Base-by-base conservation (phyloP, 2,329 filamentous ascomycete genomes). In the Coleophoma cylindrospora region DNA sequence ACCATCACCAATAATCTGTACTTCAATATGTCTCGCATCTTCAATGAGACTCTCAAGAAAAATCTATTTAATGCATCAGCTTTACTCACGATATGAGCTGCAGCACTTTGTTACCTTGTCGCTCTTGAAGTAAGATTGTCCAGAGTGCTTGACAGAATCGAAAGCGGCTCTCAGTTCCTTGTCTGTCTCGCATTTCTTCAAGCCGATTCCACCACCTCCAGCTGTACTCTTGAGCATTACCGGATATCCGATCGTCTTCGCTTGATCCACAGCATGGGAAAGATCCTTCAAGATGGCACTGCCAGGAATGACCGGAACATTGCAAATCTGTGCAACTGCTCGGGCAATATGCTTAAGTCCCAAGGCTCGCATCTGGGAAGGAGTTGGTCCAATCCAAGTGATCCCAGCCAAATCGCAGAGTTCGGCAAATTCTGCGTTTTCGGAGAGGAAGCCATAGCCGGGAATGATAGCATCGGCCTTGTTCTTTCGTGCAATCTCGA, bases 361-460 rank as follows among this genome's bases (percentile, higher is more conserved):
- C 4, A 73, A 54, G 17, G 62, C 60, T 3, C 59, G 55, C 59
- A 72, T 72, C 13, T 68, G 64, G 8, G 72, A 64, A 0, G 79
- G 69, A 9, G 70, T 73, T 2, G 83, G 83, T 0, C 83, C 83
- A 13, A 80, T 73, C 70, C 79, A 86, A 2, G 69, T 67, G 50
- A 86, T 69, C 0, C 80, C 83, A 1, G 74, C 75, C 9, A 72
- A 66, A 19, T 70, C 64, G 1, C 83, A 78, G 0, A 69, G 66
- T 17, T 69, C 63, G 1, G 83, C 82, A 59, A 87, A 86, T 9
- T 78, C 72, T 3, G 79, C 73, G 58, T 84, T 84, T 51, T 87
- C 83, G 0, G 77, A 78, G 0, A 87, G 64, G 53, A 86, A 86
- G 0, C 83, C 83, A 66, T 87, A 86, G 1, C 83, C 83, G 0